phyloP scores from a whole-genome alignment of 2,329 filamentous ascomycete species.

The Colletotrichum sp. region DNA sequence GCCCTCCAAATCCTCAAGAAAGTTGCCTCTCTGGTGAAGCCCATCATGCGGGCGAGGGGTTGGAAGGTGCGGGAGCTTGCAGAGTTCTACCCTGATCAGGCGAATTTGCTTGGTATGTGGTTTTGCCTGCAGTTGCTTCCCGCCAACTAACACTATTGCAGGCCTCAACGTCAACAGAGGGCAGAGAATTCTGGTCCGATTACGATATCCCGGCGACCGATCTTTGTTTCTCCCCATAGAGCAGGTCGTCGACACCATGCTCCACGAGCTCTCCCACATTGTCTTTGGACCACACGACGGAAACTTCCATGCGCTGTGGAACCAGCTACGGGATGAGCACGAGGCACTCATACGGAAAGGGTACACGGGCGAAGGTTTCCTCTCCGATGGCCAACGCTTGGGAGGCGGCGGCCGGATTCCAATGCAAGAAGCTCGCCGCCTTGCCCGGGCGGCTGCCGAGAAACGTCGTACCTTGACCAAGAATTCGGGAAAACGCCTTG shows the following conservation, averaged over 20 bases:
- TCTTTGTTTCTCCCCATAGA: conserved; percentile 82
- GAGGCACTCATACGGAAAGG: conserved; percentile 78
- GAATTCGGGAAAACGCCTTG: conserved; percentile 75
- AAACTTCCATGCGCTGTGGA: conserved; percentile 86
- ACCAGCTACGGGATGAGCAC: conserved; percentile 87
- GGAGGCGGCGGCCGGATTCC: conserved; percentile 69
- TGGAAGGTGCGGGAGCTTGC: conserved; percentile 82
- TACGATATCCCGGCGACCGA: conserved; percentile 78
- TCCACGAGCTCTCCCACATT: conserved; percentile 93
- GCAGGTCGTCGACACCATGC: conserved; percentile 85
- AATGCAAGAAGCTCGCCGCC: conserved; percentile 73
- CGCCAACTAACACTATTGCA: conserved; percentile 27
- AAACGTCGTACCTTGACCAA: conserved; percentile 63
- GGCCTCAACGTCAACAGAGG: conserved; percentile 81
- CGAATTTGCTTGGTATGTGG: conserved; percentile 70
- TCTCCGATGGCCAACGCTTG: conserved; percentile 75
- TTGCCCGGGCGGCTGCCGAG: conserved; percentile 78
- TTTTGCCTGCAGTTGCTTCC: neutral
- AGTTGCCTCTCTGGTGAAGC: conserved; percentile 88
- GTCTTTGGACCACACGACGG: conserved; percentile 82
- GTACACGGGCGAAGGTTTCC: conserved; percentile 89
- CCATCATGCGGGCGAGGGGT: conserved; percentile 85
- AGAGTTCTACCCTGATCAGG: conserved; percentile 83
- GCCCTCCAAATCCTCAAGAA: conserved; percentile 72
- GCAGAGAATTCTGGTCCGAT: conserved; percentile 79